Conservation (phyloP, 768 basidiomycete genomes). For the Trametes maxima region DNA sequence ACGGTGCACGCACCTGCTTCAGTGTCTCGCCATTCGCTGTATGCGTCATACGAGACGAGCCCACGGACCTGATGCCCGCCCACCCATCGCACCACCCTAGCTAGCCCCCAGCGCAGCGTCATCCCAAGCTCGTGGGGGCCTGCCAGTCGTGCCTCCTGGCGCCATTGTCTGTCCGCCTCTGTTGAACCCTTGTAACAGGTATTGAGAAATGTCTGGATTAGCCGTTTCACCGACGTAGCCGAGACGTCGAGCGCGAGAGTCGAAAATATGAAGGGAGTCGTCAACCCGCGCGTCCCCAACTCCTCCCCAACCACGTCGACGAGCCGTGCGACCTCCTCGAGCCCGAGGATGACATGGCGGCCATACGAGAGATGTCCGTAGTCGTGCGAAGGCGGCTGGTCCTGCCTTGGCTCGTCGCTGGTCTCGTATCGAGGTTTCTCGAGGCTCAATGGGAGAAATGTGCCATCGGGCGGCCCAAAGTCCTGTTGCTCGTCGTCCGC, state of each 20-base stretch:
- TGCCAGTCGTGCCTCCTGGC: constrained; percentile 82
- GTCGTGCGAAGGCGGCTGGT: constrained; percentile 39
- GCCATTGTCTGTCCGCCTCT: constrained; percentile 60
- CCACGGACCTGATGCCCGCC: constrained; percentile 79
- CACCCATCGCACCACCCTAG: constrained; percentile 70
- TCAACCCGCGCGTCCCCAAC: constrained; percentile 70
- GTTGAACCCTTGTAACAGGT: constrained; percentile 45
- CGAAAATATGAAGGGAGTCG: constrained; percentile 91
- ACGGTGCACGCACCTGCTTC: constrained; percentile 67
- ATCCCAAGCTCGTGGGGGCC: constrained; percentile 88
- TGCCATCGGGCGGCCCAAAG: constrained; percentile 36
- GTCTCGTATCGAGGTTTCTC: constrained; percentile 34
- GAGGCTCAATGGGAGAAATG: constrained; percentile 38
- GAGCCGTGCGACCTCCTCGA: constrained; percentile 70
- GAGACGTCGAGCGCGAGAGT: constrained; percentile 85
- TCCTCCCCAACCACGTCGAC: constrained; percentile 72
- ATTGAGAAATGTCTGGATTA: constrained; percentile 81
- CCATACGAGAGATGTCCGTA: constrained; percentile 79
- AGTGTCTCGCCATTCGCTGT: constrained; percentile 76
- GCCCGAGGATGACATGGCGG: constrained; percentile 74
- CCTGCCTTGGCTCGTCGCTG: constrained; percentile 21
- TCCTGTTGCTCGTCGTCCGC: constrained; percentile 40
- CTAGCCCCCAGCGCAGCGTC: constrained; percentile 91
- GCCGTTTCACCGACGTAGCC: constrained; percentile 67
- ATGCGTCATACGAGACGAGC: constrained; percentile 82